Percentiles rank a stretch among this genome's conserved stretches.
Conservation (phyloP, 768 basidiomycete genomes). For the Sporobolomyces pararoseus region DNA sequence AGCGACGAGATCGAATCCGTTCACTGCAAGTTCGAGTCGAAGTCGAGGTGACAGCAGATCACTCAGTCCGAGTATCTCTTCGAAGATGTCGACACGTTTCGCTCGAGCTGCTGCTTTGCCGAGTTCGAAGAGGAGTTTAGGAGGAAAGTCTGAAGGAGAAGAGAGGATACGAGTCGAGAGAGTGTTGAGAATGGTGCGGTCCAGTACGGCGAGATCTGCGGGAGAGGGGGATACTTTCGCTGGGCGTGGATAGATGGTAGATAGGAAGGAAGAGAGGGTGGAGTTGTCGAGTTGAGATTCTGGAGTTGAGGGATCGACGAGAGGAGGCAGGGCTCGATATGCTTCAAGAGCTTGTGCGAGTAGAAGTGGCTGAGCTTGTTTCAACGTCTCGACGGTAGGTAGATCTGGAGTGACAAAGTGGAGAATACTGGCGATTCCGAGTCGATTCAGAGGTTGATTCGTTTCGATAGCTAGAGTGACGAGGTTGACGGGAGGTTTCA, state of each 20-base stretch:
- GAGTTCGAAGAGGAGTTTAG: background rate
- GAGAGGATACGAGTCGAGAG: background rate
- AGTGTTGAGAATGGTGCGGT: slow-evolving; percentile 8
- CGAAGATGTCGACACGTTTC: slow-evolving; percentile 16
- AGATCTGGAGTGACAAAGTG: background rate
- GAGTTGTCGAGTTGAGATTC: background rate
- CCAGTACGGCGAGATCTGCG: too few relatives aligned
- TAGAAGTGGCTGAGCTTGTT: background rate
- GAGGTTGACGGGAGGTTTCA: background rate
- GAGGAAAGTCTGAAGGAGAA: too few relatives aligned
- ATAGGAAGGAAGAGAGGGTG: slow-evolving; percentile 4
- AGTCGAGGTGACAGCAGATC: rapidly evolving
- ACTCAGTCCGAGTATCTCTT: rapidly evolving
- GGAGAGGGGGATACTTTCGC: background rate
- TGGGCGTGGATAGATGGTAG: background rate
- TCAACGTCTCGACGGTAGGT: background rate
- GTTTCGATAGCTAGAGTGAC: background rate
- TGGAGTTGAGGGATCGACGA: background rate
- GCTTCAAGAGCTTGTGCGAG: background rate
- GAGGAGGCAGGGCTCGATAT: background rate
- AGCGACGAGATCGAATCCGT: background rate
- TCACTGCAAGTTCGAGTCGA: background rate
- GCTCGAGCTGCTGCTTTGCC: background rate
- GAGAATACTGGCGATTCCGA: slow-evolving; percentile 9
- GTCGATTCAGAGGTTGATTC: background rate